Base-by-base conservation (phyloP, 306 rosid species). In the Glycine soja region DNA sequence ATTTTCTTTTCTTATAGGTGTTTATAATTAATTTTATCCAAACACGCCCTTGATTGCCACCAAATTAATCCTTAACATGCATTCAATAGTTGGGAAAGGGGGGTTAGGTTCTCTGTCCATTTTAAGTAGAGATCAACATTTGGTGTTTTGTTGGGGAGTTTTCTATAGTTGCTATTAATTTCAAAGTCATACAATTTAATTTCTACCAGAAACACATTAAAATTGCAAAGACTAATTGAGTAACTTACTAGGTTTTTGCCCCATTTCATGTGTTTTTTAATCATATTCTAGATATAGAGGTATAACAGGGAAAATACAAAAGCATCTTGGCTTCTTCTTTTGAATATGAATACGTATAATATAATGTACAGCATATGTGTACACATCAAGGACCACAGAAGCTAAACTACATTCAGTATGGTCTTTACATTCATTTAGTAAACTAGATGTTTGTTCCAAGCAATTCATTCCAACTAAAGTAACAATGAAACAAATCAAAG, bases 401-500 rank as follows among this genome's bases (percentile, higher is more conserved):
- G 10, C 12, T 42, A 42, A 59, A 61, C 8, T 61, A 30, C 40
- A 61, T 61, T 61, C 8, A 30, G 3, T 30, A 61, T 61, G 66
- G 19, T n/a, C 58, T 53, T 4, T 63, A 50, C 13, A 34, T 15
- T 42, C 61, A 64, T 51, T 38, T 12, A 78, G 56, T 16, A 12
- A 18, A 74, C 58, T 8, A 45, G 53, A 65, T 10, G 13, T 70
- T 69, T 79, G 53, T 34, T 32, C 24, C 65, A 62, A 62, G 5
- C 9, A 10, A 24, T 57, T 43, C 72, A 74, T 30, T 66, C 53
- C 18, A 4, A 51, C 38, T 57, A n/a, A 50, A 38, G 24, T 48
- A 14, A 38, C 70, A 32, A 32, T 5, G 16, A 61, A 50, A 74
- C 56, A 50, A 70, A 74, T 81, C 18, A 15, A 65, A 65, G 58